These are phyloP conservation scores for Elsinoe fawcettii DNA, from an alignment of 2,329 filamentous ascomycete species.

Conservation along the genomic window DNA sequence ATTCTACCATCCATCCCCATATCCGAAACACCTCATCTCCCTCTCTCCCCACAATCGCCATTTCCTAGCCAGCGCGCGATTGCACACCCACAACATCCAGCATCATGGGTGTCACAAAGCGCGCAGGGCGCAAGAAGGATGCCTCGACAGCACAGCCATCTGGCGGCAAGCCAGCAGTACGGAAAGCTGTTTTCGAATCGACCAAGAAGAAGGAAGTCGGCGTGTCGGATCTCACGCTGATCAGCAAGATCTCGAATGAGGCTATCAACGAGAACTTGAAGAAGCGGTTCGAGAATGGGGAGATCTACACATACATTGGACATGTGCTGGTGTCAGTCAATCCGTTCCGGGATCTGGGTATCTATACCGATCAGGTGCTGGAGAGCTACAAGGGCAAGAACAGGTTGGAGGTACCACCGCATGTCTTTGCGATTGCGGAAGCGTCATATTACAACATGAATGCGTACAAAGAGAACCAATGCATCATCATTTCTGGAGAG, in stretches of 20 bases:
- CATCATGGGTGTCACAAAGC: constrained; percentile 40
- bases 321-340: constrained; percentile 99
- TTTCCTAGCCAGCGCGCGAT: background rate
- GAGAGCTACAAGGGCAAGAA: constrained; percentile 96
- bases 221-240: constrained; percentile 91
- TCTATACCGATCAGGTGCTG: constrained; percentile 92
- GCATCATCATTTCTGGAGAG: constrained; percentile 98
- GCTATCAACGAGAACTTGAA: constrained; percentile 99
- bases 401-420: constrained; percentile 73
- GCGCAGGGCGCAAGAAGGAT: constrained; percentile 52
- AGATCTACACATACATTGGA: constrained; percentile 99
- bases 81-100: background rate
- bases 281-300: constrained; percentile 92
- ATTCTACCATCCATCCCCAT: background rate
- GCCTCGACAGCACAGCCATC: constrained; percentile 36
- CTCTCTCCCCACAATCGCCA: constrained; percentile 1
- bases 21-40: constrained; percentile 12
- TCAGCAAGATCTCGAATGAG: constrained; percentile 98
- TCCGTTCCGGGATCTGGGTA: constrained; percentile 88
- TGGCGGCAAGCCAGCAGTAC: constrained; percentile 60
- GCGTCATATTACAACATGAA: constrained; percentile 99
- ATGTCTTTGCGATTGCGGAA: constrained; percentile 96
- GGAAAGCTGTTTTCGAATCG: constrained; percentile 92
- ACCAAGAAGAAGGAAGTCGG: constrained; percentile 99
- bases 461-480: constrained; percentile 97